Base-by-base conservation (phyloP, 2,329 filamentous ascomycete genomes). In the Cercospora janseana region DNA sequence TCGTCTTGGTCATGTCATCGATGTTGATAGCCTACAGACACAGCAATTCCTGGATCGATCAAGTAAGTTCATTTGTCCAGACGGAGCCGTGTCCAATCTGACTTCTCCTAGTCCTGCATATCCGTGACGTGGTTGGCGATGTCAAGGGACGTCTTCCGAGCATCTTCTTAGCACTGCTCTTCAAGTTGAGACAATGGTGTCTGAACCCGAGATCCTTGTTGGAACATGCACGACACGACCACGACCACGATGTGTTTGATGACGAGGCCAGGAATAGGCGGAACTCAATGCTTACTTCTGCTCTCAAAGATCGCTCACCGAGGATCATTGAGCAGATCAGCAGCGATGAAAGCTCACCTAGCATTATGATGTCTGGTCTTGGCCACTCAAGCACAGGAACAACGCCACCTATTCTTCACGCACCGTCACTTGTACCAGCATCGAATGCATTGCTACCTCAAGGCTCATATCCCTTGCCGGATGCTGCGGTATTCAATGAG, bases 1-100 rank as follows among this genome's bases (percentile, higher is more conserved):
- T 12, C 82, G 85, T 58, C 76, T 91, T 1, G 82, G 82, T n/a
- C 79, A 79, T 52, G 78, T 90, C 13, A 83, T 92, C 55, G 77
- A 82, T 57, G 80, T 80, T 55, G 78, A 84, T 47, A 77, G 83
- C 57, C 78, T 92, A 70, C 82, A 83, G 52, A 72, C 79, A 12
- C 78, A 82, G 56, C 73, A 79, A 46, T 86, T 88, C 63, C 75
- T 94, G 2, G 83, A 88, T 55, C 76, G 75, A n/a, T 73, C 13
- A 7, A 37, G 31, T 34, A 34, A 34, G 31, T 7, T 6, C n/a
- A n/a, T n/a, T n/a, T n/a, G n/a, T n/a, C n/a, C n/a, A n/a, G n/a
- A n/a, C n/a, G n/a, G n/a, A n/a, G n/a, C n/a, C n/a, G n/a, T n/a
- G n/a, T n/a, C n/a, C n/a, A n/a, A n/a, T n/a, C 31, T 34, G 16